phyloP scores from a whole-genome alignment of 2,329 filamentous ascomycete genomes.

The Aspergillus sp. region DNA sequence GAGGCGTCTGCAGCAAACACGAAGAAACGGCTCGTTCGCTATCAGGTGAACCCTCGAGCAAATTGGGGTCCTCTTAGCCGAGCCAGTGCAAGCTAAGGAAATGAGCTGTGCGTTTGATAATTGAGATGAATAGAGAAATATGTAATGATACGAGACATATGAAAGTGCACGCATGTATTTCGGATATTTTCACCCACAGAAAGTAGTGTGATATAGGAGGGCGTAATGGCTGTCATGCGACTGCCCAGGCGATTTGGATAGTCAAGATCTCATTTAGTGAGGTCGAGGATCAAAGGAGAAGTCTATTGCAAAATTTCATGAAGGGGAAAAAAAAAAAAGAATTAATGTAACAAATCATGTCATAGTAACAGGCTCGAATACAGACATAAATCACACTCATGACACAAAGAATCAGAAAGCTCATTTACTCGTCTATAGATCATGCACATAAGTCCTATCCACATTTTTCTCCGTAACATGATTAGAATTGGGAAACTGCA shows the following conservation, averaged over 20 bases:
- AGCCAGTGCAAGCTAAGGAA: constrained; percentile 20
- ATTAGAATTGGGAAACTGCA: constrained; percentile 70
- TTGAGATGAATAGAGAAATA: background rate
- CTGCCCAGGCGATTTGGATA: too few relatives aligned
- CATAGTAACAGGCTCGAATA: background rate
- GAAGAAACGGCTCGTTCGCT: constrained; percentile 67
- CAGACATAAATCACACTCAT: constrained; percentile 3
- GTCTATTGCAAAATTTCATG: too few relatives aligned
- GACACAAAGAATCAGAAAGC: background rate
- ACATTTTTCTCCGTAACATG: constrained; percentile 3
- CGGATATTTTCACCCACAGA: too few relatives aligned
- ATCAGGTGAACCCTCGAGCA: constrained; percentile 80
- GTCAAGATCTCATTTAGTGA: too few relatives aligned
- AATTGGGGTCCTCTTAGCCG: constrained; percentile 84
- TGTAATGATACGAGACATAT: background rate
- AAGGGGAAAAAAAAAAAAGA: too few relatives aligned
- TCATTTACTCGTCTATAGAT: background rate
- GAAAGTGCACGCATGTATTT: background rate
- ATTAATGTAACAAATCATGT: too few relatives aligned
- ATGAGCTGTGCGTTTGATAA: background rate
- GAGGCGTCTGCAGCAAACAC: constrained; percentile 46
- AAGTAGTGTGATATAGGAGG: too few relatives aligned
- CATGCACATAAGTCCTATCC: constrained; percentile 1
- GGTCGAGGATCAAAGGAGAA: too few relatives aligned
- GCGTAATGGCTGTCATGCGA: too few relatives aligned